Percentiles rank a stretch among this genome's conserved stretches.
Evolutionary conservation across 225 moss, liverwort and hornwort genomes (phyloP).

Genomic region (Neckera pumila): DNA sequence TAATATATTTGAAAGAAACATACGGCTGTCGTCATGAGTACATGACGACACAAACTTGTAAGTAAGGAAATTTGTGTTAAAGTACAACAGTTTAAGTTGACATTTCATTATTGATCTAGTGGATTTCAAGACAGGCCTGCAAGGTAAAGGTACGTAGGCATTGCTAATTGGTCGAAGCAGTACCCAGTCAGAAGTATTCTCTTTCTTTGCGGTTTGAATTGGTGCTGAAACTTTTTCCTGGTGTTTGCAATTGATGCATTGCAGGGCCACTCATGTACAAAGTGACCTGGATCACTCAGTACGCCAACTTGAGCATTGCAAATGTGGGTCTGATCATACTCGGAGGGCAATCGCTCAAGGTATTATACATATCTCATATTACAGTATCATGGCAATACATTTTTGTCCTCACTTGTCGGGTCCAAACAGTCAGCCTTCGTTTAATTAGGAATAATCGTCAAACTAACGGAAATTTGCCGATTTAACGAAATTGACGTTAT

Average conservation of each 20-base stretch:
- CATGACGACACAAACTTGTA: not conserved
- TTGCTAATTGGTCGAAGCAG: not conserved
- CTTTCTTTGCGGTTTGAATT: not conserved
- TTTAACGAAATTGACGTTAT: not conserved
- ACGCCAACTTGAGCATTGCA: constrained; percentile 21
- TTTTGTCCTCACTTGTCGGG: not conserved
- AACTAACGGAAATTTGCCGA: not conserved
- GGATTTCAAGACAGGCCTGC: not conserved
- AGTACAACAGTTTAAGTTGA: not conserved
- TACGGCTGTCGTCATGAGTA: not conserved
- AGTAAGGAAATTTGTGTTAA: not conserved
- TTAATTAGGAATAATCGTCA: not conserved
- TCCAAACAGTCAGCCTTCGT: not conserved
- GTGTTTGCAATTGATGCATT: not conserved
- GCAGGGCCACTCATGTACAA: constrained; percentile 22
- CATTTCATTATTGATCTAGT: not conserved
- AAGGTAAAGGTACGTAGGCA: not conserved
- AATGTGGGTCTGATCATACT: constrained; percentile 37
- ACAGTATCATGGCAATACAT: too few relatives aligned
- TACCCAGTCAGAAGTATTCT: not conserved
- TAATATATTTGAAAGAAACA: not conserved
- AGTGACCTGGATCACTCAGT: constrained; percentile 20
- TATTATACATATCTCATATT: not conserved
- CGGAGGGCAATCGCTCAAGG: constrained; percentile 39
- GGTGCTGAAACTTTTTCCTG: not conserved